These are phyloP conservation scores for Neostapfia colusana DNA, from an alignment of 176 grass and related monocot genomes.

Conservation along the genomic window DNA sequence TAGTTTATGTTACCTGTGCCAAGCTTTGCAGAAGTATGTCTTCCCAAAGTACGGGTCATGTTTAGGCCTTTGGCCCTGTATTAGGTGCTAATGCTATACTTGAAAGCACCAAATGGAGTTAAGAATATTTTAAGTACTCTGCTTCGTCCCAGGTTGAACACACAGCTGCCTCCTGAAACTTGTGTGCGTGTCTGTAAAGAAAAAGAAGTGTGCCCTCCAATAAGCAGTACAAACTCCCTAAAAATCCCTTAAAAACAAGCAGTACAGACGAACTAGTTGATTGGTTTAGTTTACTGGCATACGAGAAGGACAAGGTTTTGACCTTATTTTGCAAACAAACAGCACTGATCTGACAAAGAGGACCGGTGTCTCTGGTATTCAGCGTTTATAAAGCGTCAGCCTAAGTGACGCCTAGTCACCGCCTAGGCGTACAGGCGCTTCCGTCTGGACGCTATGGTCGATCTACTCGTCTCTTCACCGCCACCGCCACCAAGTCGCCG, in stretches of 20 bases:
- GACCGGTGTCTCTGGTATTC: not conserved
- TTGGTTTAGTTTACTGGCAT: slow-evolving; percentile 26
- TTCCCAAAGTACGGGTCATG: slow-evolving; percentile 43
- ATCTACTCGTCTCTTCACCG: no score
- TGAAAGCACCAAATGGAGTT: slow-evolving; percentile 34
- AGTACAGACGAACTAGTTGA: not conserved
- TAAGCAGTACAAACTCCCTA: slow-evolving; percentile 14
- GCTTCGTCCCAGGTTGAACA: slow-evolving; percentile 25
- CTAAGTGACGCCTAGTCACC: no score
- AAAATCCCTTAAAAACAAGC: no score
- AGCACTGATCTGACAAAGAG: slow-evolving; percentile 10
- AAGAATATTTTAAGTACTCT: slow-evolving; percentile 36
- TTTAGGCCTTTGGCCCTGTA: slow-evolving; percentile 49
- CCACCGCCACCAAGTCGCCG: no score
- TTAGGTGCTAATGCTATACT: slow-evolving; percentile 46
- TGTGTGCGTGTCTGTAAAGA: slow-evolving; percentile 37
- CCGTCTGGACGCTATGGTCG: slow-evolving; percentile 44
- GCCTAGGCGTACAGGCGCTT: no score
- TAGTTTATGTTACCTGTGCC: slow-evolving; percentile 45
- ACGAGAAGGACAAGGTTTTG: not conserved
- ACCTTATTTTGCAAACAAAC: not conserved
- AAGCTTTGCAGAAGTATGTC: slow-evolving; percentile 41
- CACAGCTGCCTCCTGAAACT: slow-evolving; percentile 40
- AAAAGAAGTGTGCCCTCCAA: slow-evolving; percentile 34
- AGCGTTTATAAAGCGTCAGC: no score